Evolutionary conservation across 352 stramenopile species (phyloP).

Genomic region (Pythium phragmiticola): DNA sequence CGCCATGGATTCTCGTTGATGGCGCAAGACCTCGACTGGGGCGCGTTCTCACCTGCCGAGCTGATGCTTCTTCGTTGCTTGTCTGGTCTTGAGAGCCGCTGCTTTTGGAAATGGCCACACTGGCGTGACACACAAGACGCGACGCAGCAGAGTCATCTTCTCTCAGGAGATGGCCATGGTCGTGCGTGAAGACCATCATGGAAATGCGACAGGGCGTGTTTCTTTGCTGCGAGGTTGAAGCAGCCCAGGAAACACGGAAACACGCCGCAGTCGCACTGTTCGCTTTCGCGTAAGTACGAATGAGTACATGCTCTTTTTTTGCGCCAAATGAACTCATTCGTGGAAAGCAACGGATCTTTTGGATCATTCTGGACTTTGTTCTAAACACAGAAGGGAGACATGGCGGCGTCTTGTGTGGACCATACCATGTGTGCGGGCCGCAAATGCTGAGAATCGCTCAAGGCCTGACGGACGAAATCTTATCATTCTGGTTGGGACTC

Average conservation of each 20-base stretch:
- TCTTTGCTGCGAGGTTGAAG: constrained; percentile 12
- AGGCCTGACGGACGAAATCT: too few relatives aligned
- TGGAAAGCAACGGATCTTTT: neutral
- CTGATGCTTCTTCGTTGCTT: neutral
- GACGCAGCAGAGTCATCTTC: neutral
- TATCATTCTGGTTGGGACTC: too few relatives aligned
- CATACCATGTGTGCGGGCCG: too few relatives aligned
- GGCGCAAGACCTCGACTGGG: neutral
- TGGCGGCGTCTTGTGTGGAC: too few relatives aligned
- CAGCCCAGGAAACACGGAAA: constrained; percentile 1
- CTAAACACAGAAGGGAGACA: too few relatives aligned
- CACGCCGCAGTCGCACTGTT: constrained; percentile 1
- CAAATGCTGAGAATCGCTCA: too few relatives aligned
- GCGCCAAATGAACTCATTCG: neutral
- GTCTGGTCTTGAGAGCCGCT: neutral
- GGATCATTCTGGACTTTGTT: neutral
- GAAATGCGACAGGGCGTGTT: neutral
- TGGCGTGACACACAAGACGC: neutral
- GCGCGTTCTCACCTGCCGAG: neutral
- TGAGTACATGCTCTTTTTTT: neutral
- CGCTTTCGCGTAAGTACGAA: neutral
- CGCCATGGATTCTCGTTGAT: neutral
- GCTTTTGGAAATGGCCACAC: constrained; percentile 4
- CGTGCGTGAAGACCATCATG: neutral
- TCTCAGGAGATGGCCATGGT: neutral